These are phyloP conservation scores for Ceriops tagal DNA, from an alignment of 345 rosid genomes.

Conservation along the genomic window DNA sequence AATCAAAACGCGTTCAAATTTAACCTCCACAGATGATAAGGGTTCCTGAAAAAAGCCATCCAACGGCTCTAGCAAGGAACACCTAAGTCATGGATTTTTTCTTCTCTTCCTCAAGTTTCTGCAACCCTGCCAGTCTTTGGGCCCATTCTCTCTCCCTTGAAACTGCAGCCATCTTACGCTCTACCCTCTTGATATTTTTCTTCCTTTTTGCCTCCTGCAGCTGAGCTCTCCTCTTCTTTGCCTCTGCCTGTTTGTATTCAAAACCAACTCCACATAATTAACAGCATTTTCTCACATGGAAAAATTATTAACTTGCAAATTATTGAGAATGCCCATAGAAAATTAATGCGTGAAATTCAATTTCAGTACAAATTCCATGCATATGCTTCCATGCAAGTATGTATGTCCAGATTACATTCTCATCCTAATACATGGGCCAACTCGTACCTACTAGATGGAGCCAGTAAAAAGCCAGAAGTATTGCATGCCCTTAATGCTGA, in stretches of 20 bases:
- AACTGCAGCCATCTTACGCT: conserved; percentile 81
- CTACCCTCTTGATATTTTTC: conserved; percentile 52
- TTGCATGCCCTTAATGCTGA: neutral
- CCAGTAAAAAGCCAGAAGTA: no score
- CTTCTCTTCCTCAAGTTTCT: conserved; percentile 72
- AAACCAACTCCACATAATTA: conserved; percentile 3
- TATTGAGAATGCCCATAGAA: neutral
- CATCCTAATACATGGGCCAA: neutral
- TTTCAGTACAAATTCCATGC: no score
- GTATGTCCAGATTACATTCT: neutral
- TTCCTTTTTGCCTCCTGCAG: conserved; percentile 76
- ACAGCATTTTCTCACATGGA: neutral
- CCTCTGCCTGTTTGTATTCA: conserved; percentile 61
- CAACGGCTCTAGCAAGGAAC: neutral
- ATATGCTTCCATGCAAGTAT: no score
- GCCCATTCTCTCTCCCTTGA: conserved; percentile 93
- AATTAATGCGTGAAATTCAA: neutral
- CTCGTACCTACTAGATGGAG: neutral
- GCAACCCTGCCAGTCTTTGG: conserved; percentile 65
- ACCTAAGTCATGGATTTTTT: conserved; percentile 39
- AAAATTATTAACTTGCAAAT: neutral
- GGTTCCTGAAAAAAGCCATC: neutral
- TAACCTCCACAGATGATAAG: no score
- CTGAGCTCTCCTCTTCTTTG: conserved; percentile 81
- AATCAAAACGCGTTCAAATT: no score